Evolutionary conservation across 495 filamentous ascomycete genomes (phyloP).

Genomic region (Annulohypoxylon stygium): DNA sequence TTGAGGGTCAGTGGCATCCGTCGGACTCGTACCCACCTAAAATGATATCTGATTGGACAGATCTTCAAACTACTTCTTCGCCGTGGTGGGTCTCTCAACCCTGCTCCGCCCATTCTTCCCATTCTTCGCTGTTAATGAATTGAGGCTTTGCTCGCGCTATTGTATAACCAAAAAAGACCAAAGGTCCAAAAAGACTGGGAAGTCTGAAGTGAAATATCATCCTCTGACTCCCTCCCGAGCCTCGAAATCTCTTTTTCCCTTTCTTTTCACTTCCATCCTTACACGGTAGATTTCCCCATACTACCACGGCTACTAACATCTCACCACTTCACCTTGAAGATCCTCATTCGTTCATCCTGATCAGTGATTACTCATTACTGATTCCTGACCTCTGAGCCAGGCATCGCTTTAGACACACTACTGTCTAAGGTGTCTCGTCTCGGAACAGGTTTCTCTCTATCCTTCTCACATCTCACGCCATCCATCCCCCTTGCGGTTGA

Average conservation of each 20-base stretch:
- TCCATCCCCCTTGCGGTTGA: not conserved
- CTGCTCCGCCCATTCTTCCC: constrained; percentile 47
- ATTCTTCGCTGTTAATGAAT: constrained; percentile 37
- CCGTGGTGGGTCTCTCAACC: constrained; percentile 41
- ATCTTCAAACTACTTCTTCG: constrained; percentile 31
- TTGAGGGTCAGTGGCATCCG: not conserved
- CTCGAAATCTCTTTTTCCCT: constrained; percentile 43
- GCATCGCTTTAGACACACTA: constrained; percentile 41
- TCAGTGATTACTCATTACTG: not conserved
- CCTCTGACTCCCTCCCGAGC: constrained; percentile 63
- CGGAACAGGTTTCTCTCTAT: constrained; percentile 18
- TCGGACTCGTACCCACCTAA: constrained; percentile 7
- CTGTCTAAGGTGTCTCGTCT: constrained; percentile 35
- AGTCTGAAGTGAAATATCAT: constrained; percentile 62
- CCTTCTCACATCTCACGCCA: not conserved
- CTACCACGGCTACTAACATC: not conserved
- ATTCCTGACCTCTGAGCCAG: constrained; percentile 40
- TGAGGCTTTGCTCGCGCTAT: constrained; percentile 49
- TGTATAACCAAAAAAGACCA: constrained; percentile 29
- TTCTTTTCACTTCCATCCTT: constrained; percentile 48
- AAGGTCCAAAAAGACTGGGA: constrained; percentile 1
- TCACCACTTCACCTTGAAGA: constrained; percentile 28
- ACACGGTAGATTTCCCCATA: constrained; percentile 13
- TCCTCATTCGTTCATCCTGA: constrained; percentile 33
- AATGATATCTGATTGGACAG: constrained; percentile 25